Evolutionary conservation across 768 basidiomycete genomes (phyloP), one percentile per base, ranked within the genome.

Genomic region (Fomitopsis pulvina): DNA sequence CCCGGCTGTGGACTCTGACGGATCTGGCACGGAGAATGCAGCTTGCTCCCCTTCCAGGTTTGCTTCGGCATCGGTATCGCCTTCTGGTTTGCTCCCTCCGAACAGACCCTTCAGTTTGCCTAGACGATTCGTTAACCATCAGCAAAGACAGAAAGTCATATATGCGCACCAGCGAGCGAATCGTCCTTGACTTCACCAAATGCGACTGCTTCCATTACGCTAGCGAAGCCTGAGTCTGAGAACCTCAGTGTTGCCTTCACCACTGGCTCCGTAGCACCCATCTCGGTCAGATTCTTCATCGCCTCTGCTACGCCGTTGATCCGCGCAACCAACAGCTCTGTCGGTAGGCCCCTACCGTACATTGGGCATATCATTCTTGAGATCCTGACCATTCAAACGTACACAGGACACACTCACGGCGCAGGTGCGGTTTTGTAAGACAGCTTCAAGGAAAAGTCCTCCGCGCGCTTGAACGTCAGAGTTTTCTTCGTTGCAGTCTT

Each of bases 41-140:
- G 57, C 24, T 4, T 54, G 26, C 29, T 54, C 34, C 14, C 51
- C 53, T 10, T 51, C 45, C 32, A 54, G 56, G 2, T 71, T 69
- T 11, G 65, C 63, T 29, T 68, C 65, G 27, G 73, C 67, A 2
- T 69, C 59, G 22, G 53, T 62, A 39, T 63, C 62, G 50, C 56
- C 64, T 37, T 66, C 65, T 3, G 72, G 71, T 45, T 75, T 64
- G 45, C 78, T 75, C 40, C 73, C 79, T 26, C 87, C 87, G 60
- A 97, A 95, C 52, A 99, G 68, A 37, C 82, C 84, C 70, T 94
- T 96, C 52, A 99, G 69, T 69, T 88, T 92, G 51, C 87, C 92
- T 81, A 58, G 41, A n/a, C 45, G 49, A 34, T 16, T 22, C 5
- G 21, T 24, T 48, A 16, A 34, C 29, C 7, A 30, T 5, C 21